These are phyloP conservation scores for Dothistroma pini DNA, from an alignment of 2,329 filamentous ascomycete genomes.

Conservation along the genomic window DNA sequence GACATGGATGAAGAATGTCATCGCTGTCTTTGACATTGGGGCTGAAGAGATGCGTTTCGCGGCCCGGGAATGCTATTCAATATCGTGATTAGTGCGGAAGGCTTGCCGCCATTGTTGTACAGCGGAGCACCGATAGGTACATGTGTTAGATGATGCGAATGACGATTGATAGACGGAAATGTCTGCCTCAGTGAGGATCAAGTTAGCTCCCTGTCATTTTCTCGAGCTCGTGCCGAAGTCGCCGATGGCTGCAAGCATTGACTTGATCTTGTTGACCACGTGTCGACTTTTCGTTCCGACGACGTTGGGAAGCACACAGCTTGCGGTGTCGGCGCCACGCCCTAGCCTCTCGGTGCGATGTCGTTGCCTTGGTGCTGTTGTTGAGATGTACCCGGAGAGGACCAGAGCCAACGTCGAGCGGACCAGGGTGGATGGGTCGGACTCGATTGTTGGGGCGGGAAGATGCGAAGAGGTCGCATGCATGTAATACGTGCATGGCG, in stretches of 20 bases:
- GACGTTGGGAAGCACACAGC: too few species aligned
- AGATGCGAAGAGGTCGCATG: background rate
- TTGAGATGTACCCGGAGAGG: background rate
- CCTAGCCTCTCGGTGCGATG: too few species aligned
- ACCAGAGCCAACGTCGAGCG: background rate
- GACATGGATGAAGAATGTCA: conserved; percentile 49
- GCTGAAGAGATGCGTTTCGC: conserved; percentile 48
- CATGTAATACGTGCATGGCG: background rate
- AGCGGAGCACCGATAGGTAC: background rate
- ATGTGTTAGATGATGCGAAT: background rate
- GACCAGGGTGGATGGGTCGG: too few species aligned
- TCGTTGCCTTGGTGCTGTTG: background rate
- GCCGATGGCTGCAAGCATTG: too few species aligned
- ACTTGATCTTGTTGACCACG: too few species aligned
- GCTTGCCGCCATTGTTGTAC: background rate
- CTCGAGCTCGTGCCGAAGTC: too few species aligned
- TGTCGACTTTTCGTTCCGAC: too few species aligned
- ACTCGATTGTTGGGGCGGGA: background rate
- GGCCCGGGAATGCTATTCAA: conserved; percentile 28
- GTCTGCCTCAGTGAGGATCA: too few species aligned
- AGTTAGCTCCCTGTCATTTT: too few species aligned
- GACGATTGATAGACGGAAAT: background rate
- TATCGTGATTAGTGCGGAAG: background rate
- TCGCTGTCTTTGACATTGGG: conserved; percentile 51
- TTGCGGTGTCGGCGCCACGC: too few species aligned